A percentile compares a stretch with the other conserved stretches of the same genome.
Conservation (phyloP, 148 eudicot genomes). For the Nepenthes mirabilis region DNA sequence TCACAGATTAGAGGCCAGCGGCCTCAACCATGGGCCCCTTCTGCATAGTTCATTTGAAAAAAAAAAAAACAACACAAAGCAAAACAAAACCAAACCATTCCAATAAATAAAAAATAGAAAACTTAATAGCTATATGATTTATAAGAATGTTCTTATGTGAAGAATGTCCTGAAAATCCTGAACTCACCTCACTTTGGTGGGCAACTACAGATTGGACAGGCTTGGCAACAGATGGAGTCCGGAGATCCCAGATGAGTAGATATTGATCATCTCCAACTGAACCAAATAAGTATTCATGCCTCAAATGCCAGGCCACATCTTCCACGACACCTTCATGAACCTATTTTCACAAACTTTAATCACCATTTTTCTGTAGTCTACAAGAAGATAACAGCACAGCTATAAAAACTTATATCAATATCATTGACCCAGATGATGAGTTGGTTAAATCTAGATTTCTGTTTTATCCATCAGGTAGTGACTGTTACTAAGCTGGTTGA, state of each 20-base stretch:
- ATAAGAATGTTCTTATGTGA: neutral
- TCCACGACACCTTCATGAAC: slow-evolving; percentile 84
- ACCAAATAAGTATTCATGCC: slow-evolving; percentile 76
- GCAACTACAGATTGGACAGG: slow-evolving; percentile 79
- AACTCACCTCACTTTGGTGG: slow-evolving; percentile 74
- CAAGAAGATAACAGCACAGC: too few relatives aligned
- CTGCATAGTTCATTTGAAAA: too few relatives aligned
- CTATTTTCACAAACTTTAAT: slow-evolving; percentile 20
- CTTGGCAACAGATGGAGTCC: slow-evolving; percentile 54
- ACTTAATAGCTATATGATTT: neutral
- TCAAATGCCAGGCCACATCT: slow-evolving; percentile 90
- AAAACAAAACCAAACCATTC: too few relatives aligned
- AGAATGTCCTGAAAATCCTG: neutral
- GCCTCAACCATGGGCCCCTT: too few relatives aligned
- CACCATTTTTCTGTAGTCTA: neutral
- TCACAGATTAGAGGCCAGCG: too few relatives aligned
- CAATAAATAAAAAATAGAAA: neutral
- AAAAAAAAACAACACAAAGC: too few relatives aligned
- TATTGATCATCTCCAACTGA: slow-evolving; percentile 72
- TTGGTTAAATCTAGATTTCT: too few relatives aligned
- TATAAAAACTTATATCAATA: too few relatives aligned
- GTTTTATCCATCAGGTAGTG: too few relatives aligned
- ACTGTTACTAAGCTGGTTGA: too few relatives aligned
- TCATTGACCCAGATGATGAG: too few relatives aligned
- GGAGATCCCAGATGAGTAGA: slow-evolving; percentile 74